A percentile compares a stretch with the other conserved stretches of the same genome.
phyloP scores from a whole-genome alignment of 2,329 filamentous ascomycete genomes.

The Sclerotinia subarctica region DNA sequence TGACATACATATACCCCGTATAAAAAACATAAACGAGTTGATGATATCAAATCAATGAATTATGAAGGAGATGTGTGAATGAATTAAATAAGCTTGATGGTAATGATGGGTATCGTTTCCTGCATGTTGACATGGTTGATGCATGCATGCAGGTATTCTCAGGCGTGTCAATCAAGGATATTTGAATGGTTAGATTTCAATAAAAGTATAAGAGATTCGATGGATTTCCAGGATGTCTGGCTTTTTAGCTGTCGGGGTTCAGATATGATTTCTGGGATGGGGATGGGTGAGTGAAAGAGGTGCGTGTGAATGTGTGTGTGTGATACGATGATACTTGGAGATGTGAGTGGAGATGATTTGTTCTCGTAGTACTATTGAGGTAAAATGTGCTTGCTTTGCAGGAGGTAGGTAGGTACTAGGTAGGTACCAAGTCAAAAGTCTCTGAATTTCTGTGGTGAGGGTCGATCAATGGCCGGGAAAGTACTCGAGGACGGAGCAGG shows the following conservation, averaged over 20 bases:
- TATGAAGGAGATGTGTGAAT: neutral
- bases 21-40: neutral
- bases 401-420: neutral
- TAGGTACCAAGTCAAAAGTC: neutral
- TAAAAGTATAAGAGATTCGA: constrained; percentile 5
- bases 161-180: constrained; percentile 1
- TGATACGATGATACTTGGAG: neutral
- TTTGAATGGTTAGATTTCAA: constrained; percentile 12
- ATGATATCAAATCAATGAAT: neutral
- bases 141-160: constrained; percentile 14
- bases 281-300: neutral
- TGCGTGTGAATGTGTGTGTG: neutral
- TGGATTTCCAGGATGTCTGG: constrained; percentile 7
- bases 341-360: neutral
- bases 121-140: constrained; percentile 4
- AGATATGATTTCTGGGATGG: neutral
- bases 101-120: constrained; percentile 8
- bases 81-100: neutral
- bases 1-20: constrained; percentile 2
- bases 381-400: neutral
- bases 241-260: neutral
- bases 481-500: neutral
- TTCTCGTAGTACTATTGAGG: neutral
- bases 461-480: neutral
- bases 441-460: neutral